Percentiles rank a stretch among this genome's conserved stretches.
These are phyloP conservation scores for Buxus sempervirens DNA, from an alignment of 164 flowering plant species.

Conservation along the genomic window DNA sequence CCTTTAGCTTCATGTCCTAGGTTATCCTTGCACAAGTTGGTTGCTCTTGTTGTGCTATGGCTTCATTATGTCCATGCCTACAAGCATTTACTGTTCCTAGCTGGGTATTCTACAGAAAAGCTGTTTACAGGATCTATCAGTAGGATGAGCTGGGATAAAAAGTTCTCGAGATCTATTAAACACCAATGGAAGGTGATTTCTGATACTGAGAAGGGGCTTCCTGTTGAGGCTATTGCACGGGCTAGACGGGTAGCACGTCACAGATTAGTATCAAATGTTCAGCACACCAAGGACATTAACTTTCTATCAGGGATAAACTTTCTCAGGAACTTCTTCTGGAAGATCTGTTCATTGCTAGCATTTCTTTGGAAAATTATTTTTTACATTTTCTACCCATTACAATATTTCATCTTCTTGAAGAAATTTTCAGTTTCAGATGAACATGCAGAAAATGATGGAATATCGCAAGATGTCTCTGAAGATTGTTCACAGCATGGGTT, in stretches of 20 bases:
- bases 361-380: slow-evolving; percentile 30
- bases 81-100: slow-evolving; percentile 39
- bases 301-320: slow-evolving; percentile 10
- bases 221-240: slow-evolving; percentile 59
- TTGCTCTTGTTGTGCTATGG: slow-evolving; percentile 46
- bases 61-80: slow-evolving; percentile 53
- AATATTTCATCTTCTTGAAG: slow-evolving; percentile 18
- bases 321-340: slow-evolving; percentile 19
- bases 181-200: slow-evolving; percentile 44
- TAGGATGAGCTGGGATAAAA: slow-evolving; percentile 33
- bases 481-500: slow-evolving; percentile 27
- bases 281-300: slow-evolving; percentile 12
- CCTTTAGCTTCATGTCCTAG: slow-evolving; percentile 31
- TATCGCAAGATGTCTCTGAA: slow-evolving; percentile 20
- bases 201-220: slow-evolving; percentile 56
- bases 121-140: slow-evolving; percentile 24
- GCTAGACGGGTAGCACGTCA: slow-evolving; percentile 67
- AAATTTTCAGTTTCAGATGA: slow-evolving; percentile 3
- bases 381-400: slow-evolving; percentile 22
- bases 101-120: slow-evolving; percentile 48
- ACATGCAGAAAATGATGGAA: slow-evolving; percentile 18
- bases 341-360: slow-evolving; percentile 25
- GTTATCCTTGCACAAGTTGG: slow-evolving; percentile 37
- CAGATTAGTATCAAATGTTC: slow-evolving; percentile 36
- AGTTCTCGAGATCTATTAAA: slow-evolving; percentile 31